Base-by-base conservation (phyloP, 2,329 filamentous ascomycete genomes). In the Whalleya microplaca region DNA sequence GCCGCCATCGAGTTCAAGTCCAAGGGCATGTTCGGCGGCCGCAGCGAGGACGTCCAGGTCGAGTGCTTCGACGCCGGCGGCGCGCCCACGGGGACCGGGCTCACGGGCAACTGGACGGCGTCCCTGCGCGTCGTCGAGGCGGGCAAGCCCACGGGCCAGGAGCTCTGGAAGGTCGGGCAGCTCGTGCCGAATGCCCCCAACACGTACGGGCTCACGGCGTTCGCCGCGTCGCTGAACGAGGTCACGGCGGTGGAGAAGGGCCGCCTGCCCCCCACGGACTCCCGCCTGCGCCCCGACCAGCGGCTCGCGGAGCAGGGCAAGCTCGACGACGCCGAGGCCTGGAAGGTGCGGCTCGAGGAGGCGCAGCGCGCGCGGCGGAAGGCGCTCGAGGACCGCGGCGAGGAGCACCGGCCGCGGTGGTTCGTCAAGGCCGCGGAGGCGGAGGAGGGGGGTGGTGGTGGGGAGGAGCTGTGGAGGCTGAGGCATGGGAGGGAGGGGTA, bases 11-110 rank as follows among this genome's bases (percentile, higher is more conserved):
- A 94, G 55, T 99, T 99, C 78, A 96, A 95, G 71, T 86, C 89
- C 53, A 96, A 95, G 70, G 94, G 95, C 63, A 96, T 99, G 91
- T 99, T 98, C 76, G 93, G 94, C 29, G 95, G 95, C 14, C 87
- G 95, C 54, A 90, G 89, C 59, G 95, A 99, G 73, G 95, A 99
- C 59, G 90, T 98, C 9, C 81, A 84, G 37, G 88, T 94, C 6
- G 88, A 93, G 66, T 83, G 87, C 1, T 88, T 88, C 64, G 87
- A 88, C 55, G 75, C 82, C 0, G 81, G 88, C 53, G 92, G 91
- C 41, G 74, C 78, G 21, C 80, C 85, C 19, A 83, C 89, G 0
- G 83, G 90, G 0, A 78, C 88, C 10, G 86, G 89, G 16, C 78
- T 98, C 21, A 74, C 78, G 0, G 95, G 95, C 2, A 96, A 90